phyloP scores from a whole-genome alignment of 345 rosid species.

The Aquilaria malaccensis region DNA sequence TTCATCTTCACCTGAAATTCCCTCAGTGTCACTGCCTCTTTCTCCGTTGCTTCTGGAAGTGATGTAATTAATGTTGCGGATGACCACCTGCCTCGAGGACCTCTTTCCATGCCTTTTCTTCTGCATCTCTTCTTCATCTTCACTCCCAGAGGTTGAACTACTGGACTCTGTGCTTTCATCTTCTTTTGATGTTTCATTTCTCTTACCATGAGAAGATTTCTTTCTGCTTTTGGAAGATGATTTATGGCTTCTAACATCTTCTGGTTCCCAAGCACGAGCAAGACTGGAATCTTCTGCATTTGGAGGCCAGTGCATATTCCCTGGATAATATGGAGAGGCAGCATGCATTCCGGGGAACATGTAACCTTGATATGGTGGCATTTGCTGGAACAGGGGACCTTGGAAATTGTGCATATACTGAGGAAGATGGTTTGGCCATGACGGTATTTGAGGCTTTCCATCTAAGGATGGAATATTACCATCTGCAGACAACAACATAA shows the following conservation, averaged over 20 bases:
- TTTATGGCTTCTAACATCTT: slow-evolving; percentile 29
- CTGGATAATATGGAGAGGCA: slow-evolving; percentile 67
- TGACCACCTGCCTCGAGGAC: slow-evolving; percentile 81
- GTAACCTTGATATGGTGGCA: slow-evolving; percentile 60
- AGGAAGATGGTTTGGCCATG: slow-evolving; percentile 75
- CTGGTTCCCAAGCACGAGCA: slow-evolving; percentile 34
- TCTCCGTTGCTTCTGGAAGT: slow-evolving; percentile 74
- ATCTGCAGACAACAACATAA: slow-evolving; percentile 26
- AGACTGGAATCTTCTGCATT: slow-evolving; percentile 44
- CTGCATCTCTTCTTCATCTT: slow-evolving; percentile 29
- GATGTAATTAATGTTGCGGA: slow-evolving; percentile 91
- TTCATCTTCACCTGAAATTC: slow-evolving; percentile 54
- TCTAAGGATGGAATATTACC: slow-evolving; percentile 28
- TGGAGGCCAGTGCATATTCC: slow-evolving; percentile 64
- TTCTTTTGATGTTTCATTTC: slow-evolving; percentile 33
- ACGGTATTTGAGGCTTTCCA: slow-evolving; percentile 44
- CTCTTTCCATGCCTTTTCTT: slow-evolving; percentile 61
- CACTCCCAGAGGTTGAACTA: slow-evolving; percentile 41
- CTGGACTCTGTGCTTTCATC: slow-evolving; percentile 48
- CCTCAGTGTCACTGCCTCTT: slow-evolving; percentile 43
- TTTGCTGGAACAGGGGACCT: slow-evolving; percentile 54
- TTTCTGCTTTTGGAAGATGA: slow-evolving; percentile 59
- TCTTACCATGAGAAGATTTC: slow-evolving; percentile 35
- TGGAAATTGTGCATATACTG: slow-evolving; percentile 80
- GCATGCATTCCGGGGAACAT: slow-evolving; percentile 69